A percentile compares a stretch with the other conserved stretches of the same genome.
phyloP scores from a whole-genome alignment of 306 rosid species.

The Cyamopsis tetragonoloba region DNA sequence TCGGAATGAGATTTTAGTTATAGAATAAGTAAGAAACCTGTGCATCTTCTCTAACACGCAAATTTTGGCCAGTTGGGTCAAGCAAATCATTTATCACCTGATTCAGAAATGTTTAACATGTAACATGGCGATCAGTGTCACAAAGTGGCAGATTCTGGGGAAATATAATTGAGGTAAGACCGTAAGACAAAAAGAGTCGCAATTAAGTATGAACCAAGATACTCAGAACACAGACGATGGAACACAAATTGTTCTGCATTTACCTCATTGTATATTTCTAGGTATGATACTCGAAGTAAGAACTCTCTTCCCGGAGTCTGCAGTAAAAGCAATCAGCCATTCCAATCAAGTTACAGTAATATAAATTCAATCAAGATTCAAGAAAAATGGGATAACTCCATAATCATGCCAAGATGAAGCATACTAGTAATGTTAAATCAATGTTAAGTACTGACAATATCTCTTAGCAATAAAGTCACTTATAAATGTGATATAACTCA shows the following conservation, averaged over 20 bases:
- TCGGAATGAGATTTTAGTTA: neutral
- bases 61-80: constrained; percentile 99
- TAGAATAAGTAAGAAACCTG: constrained; percentile 56
- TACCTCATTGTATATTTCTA: constrained; percentile 98
- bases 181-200: constrained; percentile 9
- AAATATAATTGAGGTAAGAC: constrained; percentile 20
- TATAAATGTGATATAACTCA: too few species aligned
- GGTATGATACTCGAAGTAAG: constrained; percentile 92
- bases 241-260: constrained; percentile 19
- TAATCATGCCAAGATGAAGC: neutral
- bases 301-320: constrained; percentile 99
- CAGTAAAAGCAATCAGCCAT: constrained; percentile 31
- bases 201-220: neutral
- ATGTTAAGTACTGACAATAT: neutral
- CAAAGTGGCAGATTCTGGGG: neutral
- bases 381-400: neutral
- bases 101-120: neutral
- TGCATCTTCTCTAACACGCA: constrained; percentile 98
- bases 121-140: neutral
- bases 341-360: neutral
- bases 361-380: neutral
- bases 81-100: constrained; percentile 99
- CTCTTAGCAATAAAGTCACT: constrained; percentile 3
- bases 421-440: constrained; percentile 2
- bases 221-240: constrained; percentile 15